Percentiles rank a stretch among this genome's conserved stretches.
phyloP scores from a whole-genome alignment of 176 grass and related monocot genomes.

The Guadua angustifolia region DNA sequence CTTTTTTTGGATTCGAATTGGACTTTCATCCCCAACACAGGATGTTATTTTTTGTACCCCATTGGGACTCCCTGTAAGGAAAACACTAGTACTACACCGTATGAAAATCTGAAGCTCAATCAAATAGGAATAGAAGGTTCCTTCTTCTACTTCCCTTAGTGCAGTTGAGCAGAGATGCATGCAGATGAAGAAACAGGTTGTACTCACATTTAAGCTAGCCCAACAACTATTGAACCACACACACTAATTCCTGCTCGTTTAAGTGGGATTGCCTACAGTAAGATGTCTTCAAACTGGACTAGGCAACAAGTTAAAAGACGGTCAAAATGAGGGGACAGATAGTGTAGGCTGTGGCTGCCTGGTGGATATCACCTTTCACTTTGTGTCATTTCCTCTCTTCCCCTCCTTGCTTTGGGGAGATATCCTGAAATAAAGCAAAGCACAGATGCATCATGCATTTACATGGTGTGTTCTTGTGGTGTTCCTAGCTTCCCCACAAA shows the following conservation, averaged over 20 bases:
- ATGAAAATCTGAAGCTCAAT: not conserved
- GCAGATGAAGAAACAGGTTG: not conserved
- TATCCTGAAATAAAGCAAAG: slow-evolving; percentile 38
- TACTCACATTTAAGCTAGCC: not conserved
- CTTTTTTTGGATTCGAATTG: not conserved
- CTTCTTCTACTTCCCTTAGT: not conserved
- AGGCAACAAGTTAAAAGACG: not conserved
- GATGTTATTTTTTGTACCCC: not conserved
- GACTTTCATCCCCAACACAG: not conserved
- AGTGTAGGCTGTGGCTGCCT: slow-evolving; percentile 36
- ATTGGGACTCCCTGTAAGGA: not conserved
- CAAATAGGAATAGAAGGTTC: not conserved
- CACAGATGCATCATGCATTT: slow-evolving; percentile 1
- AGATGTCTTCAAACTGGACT: slow-evolving; percentile 20
- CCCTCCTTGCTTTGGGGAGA: slow-evolving; percentile 35
- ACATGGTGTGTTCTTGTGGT: not conserved
- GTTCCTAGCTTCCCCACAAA: slow-evolving; percentile 30
- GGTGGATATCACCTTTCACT: slow-evolving; percentile 50
- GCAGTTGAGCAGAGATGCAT: too few relatives aligned
- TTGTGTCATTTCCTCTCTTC: slow-evolving; percentile 45
- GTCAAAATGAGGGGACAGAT: slow-evolving; percentile 34
- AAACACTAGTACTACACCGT: not conserved
- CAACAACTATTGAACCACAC: not conserved
- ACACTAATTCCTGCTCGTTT: not conserved
- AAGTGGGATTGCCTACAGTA: not conserved